Base-by-base conservation (phyloP, 139 green algal genomes). In the Chlamydomonas schloesseri region DNA sequence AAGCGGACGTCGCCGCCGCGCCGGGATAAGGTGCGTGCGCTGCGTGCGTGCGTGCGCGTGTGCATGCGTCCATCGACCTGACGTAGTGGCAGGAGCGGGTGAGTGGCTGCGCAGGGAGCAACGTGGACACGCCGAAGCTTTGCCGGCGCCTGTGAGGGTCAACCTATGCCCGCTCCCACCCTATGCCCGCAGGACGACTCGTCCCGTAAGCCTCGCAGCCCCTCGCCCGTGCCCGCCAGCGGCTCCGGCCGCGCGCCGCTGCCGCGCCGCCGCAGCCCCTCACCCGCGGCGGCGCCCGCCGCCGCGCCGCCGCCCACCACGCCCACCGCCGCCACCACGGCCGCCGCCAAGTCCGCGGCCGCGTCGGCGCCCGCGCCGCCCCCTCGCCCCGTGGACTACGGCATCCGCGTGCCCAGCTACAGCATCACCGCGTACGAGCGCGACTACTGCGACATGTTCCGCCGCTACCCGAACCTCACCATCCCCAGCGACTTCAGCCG, bases 401-500 rank as follows among this genome's bases (percentile, higher is more conserved):
- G 80, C 47, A 21, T 86, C 26, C 67, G 68, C 33, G 80, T 95
- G 77, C 84, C 90, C 9, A 60, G 74, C 50, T 79, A 88, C 72
- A 81, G 83, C 29, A 86, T 95, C 36, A 60, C 71, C 14, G 76
- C 85, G 1, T 11, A 46, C 4, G 69, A 89, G 75, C 88, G 90
- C 0, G 92, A 94, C 81, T 95, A 93, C 62, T 73, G 76, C 14
- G 89, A 95, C 8, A 42, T 92, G 33, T 37, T 72, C 10, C 83
- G 88, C 24, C 92, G 91, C 67, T 91, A 95, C 81, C 71, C 73
- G 4, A 86, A 89, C 71, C 81, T 95, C 11, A 86, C 86, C 68
- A 78, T 95, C 36, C 83, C 81, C 15, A 31, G 81, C 8, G 93
- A 95, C 89, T 93, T 95, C 62, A 80, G 81, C 36, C 87, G 90